Evolutionary conservation across 352 stramenopile genomes (phyloP), one percentile per base, ranked within the genome.

Genomic region (Phytopythium delawarense): DNA sequence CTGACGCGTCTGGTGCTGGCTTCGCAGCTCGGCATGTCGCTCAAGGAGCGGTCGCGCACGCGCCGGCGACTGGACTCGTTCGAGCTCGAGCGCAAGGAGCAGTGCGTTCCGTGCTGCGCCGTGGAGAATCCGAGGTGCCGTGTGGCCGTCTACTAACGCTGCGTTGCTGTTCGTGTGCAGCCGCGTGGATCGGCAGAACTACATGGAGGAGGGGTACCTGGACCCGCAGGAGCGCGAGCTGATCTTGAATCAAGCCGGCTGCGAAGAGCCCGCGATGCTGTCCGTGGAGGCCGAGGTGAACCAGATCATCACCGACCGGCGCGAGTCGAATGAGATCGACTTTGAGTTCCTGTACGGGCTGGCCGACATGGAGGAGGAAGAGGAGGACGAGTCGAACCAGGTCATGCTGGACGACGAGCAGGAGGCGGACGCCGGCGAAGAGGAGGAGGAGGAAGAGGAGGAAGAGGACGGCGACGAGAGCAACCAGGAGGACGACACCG

Each of bases 181-280:
- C 6, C 85, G 85, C 15, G 81, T 94, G 49, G 84, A 75, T 2
- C 79, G 85, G 12, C 78, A 94, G 58, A 92, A 74, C 63, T 94
- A 94, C 66, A 94, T 94, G 85, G 85, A 94, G 62, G 79, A 94
- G 70, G 85, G 85, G 0, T 94, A 92, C 70, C 61, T 94, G 59
- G 81, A 94, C 64, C 82, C 82, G 2, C 66, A 85, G 48, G 85
- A 94, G 69, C 74, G 85, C 50, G 85, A 88, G 55, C 60, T 75
- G 52, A 94, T 94, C 61, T 71, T 94, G 11, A 89, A 79, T 39
- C 89, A 89, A 30, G 82, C 82, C 30, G 85, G 85, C n/a, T 94
- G 80, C 55, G 79, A 82, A 21, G 78, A 89, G 54, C 76, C 81
- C 15, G 76, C 78, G 32, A 88, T 94, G 56, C 72, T 78, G 23